Base-by-base conservation (phyloP, 2,329 filamentous ascomycete species). In the Pestalotiopsis sp. region DNA sequence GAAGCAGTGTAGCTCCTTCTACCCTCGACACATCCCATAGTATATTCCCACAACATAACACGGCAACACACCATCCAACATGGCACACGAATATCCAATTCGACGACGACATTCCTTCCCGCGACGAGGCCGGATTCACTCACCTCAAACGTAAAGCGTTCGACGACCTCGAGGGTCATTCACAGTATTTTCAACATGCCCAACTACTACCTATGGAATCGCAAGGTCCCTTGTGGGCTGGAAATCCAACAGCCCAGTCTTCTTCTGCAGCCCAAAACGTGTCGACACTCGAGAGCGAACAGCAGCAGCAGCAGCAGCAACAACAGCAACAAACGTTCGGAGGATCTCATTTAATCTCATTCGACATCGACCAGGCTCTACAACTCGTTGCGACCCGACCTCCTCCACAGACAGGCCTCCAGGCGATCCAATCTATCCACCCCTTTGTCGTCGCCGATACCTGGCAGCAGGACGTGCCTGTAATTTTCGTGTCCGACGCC, bases 361-460 rank as follows among this genome's bases (percentile, higher is more conserved):
- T 97, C 75, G 93, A 97, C 77, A 95, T 97, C 90, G 85, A 97
- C 71, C 90, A 91, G 66, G 92, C 94, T 20, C 80, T 97, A 70
- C 88, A 86, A 87, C 89, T 93, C 70, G 93, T 97, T 20, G 92
- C 93, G 1, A 92, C 91, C 1, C 87, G 94, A 70, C 90, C 91
- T 49, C 90, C 94, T 69, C 93, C 93, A 0, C 90, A 93, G 75
- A 94, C 97, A 68, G 91, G 95, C 70, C 92, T 97, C 52, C 94
- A 94, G 17, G 92, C 93, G 2, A 94, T 97, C 23, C 94, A 97
- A 78, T 86, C 97, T 80, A 97, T 94, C 0, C 97, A 94, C 77
- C 93, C 94, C 1, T 97, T 97, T 78, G 93, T 97, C 31, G 93
- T 97, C 6, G 97, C 93, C 79, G 94, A 97, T 78, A 88, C 93